A percentile compares a stretch with the other conserved stretches of the same genome.
Evolutionary conservation across 2,329 filamentous ascomycete genomes (phyloP).

Genomic region (Rutstroemia sp.): DNA sequence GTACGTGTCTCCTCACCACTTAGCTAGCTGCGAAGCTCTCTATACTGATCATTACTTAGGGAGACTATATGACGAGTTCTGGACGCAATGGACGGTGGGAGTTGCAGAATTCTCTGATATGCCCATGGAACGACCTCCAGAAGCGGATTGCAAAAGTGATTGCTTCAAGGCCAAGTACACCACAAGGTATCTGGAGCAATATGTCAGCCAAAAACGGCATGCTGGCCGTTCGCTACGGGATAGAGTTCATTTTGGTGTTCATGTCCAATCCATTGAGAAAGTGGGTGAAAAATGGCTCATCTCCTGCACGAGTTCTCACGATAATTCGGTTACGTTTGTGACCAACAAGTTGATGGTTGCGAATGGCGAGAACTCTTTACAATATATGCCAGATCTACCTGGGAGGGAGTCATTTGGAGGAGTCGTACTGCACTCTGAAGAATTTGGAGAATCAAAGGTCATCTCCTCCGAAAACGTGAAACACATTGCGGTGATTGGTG

Average conservation of each 20-base stretch:
- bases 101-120: slow-evolving; percentile 28
- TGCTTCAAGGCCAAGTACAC: slow-evolving; percentile 26
- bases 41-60: slow-evolving; percentile 8
- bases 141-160: slow-evolving; percentile 21
- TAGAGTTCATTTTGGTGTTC: slow-evolving; percentile 19
- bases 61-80: slow-evolving; percentile 25
- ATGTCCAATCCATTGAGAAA: slow-evolving; percentile 21
- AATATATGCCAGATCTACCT: slow-evolving; percentile 18
- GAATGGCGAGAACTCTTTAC: slow-evolving; percentile 27
- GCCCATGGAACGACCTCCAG: slow-evolving; percentile 24
- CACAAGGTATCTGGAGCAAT: slow-evolving; percentile 24
- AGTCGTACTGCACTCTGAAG: slow-evolving; percentile 2
- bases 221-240: slow-evolving; percentile 19
- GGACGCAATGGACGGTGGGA: slow-evolving; percentile 27
- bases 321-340: not conserved
- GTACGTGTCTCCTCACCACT: not conserved
- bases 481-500: slow-evolving; percentile 5
- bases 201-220: slow-evolving; percentile 15
- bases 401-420: not conserved
- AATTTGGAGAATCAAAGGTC: slow-evolving; percentile 6
- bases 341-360: slow-evolving; percentile 28
- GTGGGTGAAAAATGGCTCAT: slow-evolving; percentile 15
- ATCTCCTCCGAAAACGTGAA: not conserved
- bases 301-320: not conserved
- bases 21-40: too few relatives aligned